phyloP scores from a whole-genome alignment of 1,284 basidiomycete species.

The Naganishia cerealis region DNA sequence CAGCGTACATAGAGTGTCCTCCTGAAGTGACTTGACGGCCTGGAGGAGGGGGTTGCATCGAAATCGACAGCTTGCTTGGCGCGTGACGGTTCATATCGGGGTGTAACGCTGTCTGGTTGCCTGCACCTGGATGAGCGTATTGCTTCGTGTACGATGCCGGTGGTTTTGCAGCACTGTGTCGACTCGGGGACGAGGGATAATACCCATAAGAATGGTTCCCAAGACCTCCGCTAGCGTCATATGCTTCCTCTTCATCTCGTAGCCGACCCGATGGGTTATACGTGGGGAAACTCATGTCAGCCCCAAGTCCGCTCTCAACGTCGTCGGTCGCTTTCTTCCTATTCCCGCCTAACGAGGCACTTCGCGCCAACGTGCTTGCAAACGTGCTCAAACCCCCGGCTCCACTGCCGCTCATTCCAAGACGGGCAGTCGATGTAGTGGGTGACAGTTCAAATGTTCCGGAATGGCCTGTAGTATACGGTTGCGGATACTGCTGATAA shows the following conservation, averaged over 20 bases:
- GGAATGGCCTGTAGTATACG: constrained; percentile 9
- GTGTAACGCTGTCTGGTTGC: background rate
- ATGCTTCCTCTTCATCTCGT: constrained; percentile 25
- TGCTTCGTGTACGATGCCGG: background rate
- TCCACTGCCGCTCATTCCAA: constrained; percentile 16
- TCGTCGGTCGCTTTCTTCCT: constrained; percentile 29
- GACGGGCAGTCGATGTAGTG: constrained; percentile 10
- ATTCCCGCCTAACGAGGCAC: constrained; percentile 26
- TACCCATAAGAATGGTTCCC: constrained; percentile 1
- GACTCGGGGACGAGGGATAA: background rate
- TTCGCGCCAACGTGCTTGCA: constrained; percentile 24
- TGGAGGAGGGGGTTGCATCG: constrained; percentile 16
- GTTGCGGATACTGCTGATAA: constrained; percentile 10
- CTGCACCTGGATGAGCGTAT: constrained; percentile 4
- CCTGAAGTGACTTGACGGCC: background rate
- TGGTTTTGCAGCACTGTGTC: constrained; percentile 12
- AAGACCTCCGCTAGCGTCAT: background rate
- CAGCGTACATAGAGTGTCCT: background rate
- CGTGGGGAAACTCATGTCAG: constrained; percentile 10
- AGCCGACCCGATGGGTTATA: background rate
- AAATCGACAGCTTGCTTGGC: constrained; percentile 16
- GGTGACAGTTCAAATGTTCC: constrained; percentile 10
- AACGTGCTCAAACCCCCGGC: constrained; percentile 21
- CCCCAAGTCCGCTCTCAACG: constrained; percentile 26
- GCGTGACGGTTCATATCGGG: constrained; percentile 12